Evolutionary conservation across 2,329 filamentous ascomycete species (phyloP), one percentile per base, ranked within the genome.

Genomic region (Hymenoscyphus scutula): DNA sequence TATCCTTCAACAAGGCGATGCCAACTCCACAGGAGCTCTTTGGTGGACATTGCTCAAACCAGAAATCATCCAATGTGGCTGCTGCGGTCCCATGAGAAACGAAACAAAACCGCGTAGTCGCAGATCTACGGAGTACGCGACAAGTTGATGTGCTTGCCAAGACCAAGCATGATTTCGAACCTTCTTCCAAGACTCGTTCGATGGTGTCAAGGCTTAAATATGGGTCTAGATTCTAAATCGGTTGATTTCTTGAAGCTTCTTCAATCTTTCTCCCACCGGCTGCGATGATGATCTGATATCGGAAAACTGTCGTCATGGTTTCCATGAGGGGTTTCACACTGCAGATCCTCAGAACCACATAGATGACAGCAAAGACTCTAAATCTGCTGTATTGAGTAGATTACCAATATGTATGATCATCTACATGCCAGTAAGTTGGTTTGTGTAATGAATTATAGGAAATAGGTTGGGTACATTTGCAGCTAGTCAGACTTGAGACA

Each of bases 101-200:
- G 53, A 55, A 55, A 55, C 53, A 23, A n/a, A 23, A 34, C 29
- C 19, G 53, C 53, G 53, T 37, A 30, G 23, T 53, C 23, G 51
- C 29, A 25, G 48, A 55, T 34, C 13, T 29, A 55, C n/a, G n/a
- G n/a, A n/a, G n/a, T n/a, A n/a, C 29, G 29, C 27, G 53, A 37
- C 53, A 34, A 25, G 19, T 51, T 51, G 19, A 51, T 51, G 7
- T 23, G 19, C 19, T 37, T 51, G 45, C 45, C 45, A 51, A 51
- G 45, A 23, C 11, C 10, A 51, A 5, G 45, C 45, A 51, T 51
- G 45, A 25, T 51, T 25, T 23, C 23, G 8, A 23, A 51, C 11
- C 23, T 3, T 51, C 45, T 25, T 23, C 19, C 19, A 51, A 51
- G 19, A 25, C 19, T 4, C 19, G 19, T 23, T 19, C n/a, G 13